A percentile compares a stretch with the other conserved stretches of the same genome.
Conservation (phyloP, 176 grass and related monocot genomes). For the Oryza brachyantha region DNA sequence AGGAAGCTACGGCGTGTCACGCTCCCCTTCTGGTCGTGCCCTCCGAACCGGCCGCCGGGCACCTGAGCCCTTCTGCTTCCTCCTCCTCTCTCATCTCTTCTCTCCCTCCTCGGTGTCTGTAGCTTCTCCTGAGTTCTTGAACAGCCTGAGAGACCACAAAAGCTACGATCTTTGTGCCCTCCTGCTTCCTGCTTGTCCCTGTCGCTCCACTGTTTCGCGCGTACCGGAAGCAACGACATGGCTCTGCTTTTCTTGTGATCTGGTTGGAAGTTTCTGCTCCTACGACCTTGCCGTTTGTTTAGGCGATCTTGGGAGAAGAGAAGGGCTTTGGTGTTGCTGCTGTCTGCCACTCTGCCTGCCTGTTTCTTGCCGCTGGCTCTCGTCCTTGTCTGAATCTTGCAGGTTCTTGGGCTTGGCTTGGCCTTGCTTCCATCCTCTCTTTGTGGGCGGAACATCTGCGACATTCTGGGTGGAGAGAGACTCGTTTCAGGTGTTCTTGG, state of each 20-base stretch:
- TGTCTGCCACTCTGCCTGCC: conserved; percentile 2
- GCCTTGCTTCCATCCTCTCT: background rate
- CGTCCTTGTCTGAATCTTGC: background rate
- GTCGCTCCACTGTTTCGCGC: background rate
- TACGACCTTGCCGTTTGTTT: background rate
- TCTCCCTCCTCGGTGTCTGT: background rate
- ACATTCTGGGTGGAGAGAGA: conserved; percentile 39
- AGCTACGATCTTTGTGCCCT: conserved; percentile 8
- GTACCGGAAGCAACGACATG: background rate
- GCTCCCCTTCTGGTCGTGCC: conserved; percentile 77
- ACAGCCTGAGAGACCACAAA: background rate
- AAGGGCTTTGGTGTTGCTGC: background rate
- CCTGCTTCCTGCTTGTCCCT: conserved; percentile 8
- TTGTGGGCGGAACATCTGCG: background rate
- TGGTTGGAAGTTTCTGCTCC: conserved; percentile 10
- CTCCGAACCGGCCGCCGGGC: conserved; percentile 80
- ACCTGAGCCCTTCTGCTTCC: conserved; percentile 32
- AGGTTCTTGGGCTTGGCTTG: background rate
- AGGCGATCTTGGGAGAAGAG: conserved; percentile 28
- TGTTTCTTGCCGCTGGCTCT: conserved; percentile 16
- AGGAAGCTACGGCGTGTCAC: conserved; percentile 56
- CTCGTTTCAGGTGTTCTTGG: conserved; percentile 9
- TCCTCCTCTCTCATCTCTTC: background rate
- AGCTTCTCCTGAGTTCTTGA: conserved; percentile 20
- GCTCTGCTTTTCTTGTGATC: conserved; percentile 46